phyloP scores from a whole-genome alignment of 257 asterid species.

The Capsicum pubescens region DNA sequence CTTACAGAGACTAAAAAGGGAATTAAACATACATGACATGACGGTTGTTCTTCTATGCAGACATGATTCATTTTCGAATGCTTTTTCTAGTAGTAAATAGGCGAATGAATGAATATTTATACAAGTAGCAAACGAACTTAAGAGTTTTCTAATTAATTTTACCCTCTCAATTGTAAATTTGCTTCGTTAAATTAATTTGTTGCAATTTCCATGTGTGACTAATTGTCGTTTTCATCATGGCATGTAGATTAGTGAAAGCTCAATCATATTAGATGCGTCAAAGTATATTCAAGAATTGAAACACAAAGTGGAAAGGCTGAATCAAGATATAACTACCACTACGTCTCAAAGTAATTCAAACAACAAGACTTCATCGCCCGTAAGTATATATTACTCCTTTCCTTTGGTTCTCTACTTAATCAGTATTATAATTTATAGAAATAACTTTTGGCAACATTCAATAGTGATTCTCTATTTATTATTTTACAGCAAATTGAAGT shows the following conservation, averaged over 20 bases:
- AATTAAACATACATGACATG: neutral
- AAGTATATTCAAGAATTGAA: conserved; percentile 73
- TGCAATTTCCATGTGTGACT: neutral
- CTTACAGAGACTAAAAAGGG: neutral
- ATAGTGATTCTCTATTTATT: neutral
- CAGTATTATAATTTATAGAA: neutral
- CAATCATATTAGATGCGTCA: conserved; percentile 82
- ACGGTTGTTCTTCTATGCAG: neutral
- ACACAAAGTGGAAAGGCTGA: conserved; percentile 71
- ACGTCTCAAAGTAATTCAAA: conserved; percentile 45
- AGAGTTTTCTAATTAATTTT: neutral
- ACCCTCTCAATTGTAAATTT: neutral
- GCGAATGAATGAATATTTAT: neutral
- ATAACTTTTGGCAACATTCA: neutral
- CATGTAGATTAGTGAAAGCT: conserved; percentile 60
- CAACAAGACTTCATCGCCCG: conserved; percentile 54
- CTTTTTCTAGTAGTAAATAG: neutral
- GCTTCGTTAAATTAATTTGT: conserved; percentile 1
- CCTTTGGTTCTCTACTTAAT: neutral
- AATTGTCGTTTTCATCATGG: conserved; percentile 23
- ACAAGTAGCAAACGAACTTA: neutral
- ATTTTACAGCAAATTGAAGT: conserved; percentile 66
- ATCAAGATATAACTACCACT: conserved; percentile 54
- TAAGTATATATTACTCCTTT: conserved; percentile 29
- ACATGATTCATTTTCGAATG: neutral